Evolutionary conservation across 106 monocot genomes (phyloP), one percentile per base, ranked within the genome.

Genomic region (Narthecium ossifragum): DNA sequence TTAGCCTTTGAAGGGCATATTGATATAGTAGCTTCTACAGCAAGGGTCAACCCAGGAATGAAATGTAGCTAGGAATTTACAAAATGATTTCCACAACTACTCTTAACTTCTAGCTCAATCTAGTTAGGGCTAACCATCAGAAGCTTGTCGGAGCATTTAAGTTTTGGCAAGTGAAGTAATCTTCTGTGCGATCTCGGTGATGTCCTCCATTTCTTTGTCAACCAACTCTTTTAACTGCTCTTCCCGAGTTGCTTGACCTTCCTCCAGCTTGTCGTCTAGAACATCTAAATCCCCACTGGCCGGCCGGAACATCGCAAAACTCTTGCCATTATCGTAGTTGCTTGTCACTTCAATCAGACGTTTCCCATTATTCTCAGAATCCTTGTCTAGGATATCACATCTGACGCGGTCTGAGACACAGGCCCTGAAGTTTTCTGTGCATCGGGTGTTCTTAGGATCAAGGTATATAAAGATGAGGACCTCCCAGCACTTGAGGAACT

Each of bases 401-500:
- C 70, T 79, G 30, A 84, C 26, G 2, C 87, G 78, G 33, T 84
- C 69, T 1, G 62, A 67, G 10, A 98, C 59, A 32, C 64, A 76
- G 17, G 59, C 46, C 69, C 55, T 65, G 66, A 90, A 98, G 62
- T 79, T 82, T 12, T 86, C 57, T 61, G 74, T 59, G 20, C 63
- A 76, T 59, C 33, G 79, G 10, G 20, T 18, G 41, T 91, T 58
- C 25, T 67, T 46, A 5, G 40, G 28, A 22, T 78, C 79, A 14
- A 98, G 80, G 52, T 60, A 77, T 15, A 90, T 47, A 57, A 81
- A 91, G 47, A 98, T 52, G 29, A 98, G 78, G 24, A 87, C 54
- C 55, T 90, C 90, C 96, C 96, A 98, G 55, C 90, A 87, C 53
- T 58, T 75, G 2, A 84, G 63, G 51, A 98, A 87, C 48, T 98